Conservation (phyloP, 139 green algal species). For the Haematococcus sp. region DNA sequence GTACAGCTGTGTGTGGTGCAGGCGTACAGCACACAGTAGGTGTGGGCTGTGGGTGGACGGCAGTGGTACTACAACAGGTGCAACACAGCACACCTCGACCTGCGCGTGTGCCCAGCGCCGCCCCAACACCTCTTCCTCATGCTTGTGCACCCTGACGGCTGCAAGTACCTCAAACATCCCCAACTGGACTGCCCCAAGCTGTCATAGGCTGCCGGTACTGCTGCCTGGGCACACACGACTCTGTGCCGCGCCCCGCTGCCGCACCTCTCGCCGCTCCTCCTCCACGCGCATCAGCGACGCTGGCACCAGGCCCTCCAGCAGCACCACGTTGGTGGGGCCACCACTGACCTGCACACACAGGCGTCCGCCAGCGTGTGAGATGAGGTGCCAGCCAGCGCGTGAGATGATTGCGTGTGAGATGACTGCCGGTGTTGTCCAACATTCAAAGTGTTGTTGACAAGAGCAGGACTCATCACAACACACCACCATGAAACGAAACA, state of each 20-base stretch:
- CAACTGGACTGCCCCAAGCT: not conserved
- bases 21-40: not conserved
- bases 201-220: too few relatives aligned
- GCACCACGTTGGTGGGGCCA: conserved; percentile 50
- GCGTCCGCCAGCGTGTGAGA: too few relatives aligned
- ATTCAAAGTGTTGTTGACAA: too few relatives aligned
- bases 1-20: conserved; percentile 32
- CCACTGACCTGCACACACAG: conserved; percentile 6
- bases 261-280: conserved; percentile 42
- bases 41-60: too few relatives aligned
- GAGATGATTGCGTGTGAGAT: not conserved
- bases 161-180: not conserved
- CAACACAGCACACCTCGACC: too few relatives aligned
- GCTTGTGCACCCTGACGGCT: not conserved
- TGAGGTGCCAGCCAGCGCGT: too few relatives aligned
- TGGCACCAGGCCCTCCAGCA: conserved; percentile 69
- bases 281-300: conserved; percentile 45
- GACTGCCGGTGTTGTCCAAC: too few relatives aligned
- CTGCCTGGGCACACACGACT: too few relatives aligned
- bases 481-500: too few relatives aligned
- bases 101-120: too few relatives aligned
- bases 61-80: not conserved
- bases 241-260: not conserved
- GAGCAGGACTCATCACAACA: too few relatives aligned
- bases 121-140: conserved; percentile 12